Percentiles rank a stretch among this genome's conserved stretches.
Conservation (phyloP, 1,284 basidiomycete species). For the Ustilago xerochloae region DNA sequence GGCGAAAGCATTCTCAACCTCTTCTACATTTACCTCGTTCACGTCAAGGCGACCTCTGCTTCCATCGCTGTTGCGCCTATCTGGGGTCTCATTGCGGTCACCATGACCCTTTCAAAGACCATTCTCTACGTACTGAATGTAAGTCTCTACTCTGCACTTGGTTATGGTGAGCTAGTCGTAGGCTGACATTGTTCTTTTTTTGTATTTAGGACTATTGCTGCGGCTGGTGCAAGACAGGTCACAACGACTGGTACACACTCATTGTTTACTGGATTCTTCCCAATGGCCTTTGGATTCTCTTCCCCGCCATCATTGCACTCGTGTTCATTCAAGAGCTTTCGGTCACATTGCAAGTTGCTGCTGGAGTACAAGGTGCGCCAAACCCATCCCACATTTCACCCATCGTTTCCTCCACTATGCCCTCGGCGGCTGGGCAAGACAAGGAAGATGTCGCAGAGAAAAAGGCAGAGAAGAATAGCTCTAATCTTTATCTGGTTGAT, state of each 20-base stretch:
- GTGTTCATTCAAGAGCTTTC: slow-evolving; percentile 39
- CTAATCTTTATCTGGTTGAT: slow-evolving; percentile 55
- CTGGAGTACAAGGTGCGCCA: slow-evolving; percentile 48
- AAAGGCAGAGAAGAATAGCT: background rate
- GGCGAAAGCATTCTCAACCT: slow-evolving; percentile 80
- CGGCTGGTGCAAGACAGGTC: slow-evolving; percentile 77
- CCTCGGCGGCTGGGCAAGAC: background rate
- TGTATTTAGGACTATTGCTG: slow-evolving; percentile 67
- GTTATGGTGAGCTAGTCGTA: too few species aligned
- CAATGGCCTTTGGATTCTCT: slow-evolving; percentile 80
- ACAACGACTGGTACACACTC: slow-evolving; percentile 75
- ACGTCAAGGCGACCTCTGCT: slow-evolving; percentile 70
- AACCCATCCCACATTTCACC: background rate
- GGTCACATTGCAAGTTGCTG: slow-evolving; percentile 39
- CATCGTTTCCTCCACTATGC: background rate
- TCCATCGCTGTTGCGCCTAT: slow-evolving; percentile 75
- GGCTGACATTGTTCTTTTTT: background rate
- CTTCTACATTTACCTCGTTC: slow-evolving; percentile 79
- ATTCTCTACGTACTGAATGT: slow-evolving; percentile 72
- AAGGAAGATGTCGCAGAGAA: background rate
- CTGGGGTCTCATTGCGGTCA: slow-evolving; percentile 78
- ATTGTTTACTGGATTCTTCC: slow-evolving; percentile 79
- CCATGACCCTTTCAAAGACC: slow-evolving; percentile 86
- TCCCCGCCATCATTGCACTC: slow-evolving; percentile 75
- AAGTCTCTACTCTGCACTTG: slow-evolving; percentile 3